Conservation (phyloP, 345 rosid genomes). For the Eucalyptus shirleyi region DNA sequence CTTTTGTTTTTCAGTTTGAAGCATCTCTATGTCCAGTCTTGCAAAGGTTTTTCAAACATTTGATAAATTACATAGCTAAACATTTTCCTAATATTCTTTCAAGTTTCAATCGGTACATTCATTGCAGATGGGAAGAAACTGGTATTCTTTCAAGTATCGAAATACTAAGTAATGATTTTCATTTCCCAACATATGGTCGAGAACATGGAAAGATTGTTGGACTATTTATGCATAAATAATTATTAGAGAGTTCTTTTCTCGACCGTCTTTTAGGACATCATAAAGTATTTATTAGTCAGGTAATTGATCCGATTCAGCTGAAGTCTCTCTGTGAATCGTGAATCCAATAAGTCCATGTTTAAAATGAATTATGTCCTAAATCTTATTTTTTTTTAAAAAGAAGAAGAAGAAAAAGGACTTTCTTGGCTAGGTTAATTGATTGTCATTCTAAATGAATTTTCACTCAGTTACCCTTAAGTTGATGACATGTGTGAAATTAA, state of each 20-base stretch:
- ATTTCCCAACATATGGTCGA: not conserved
- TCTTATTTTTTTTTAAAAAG: not conserved
- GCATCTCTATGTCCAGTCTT: not conserved
- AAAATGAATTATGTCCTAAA: not conserved
- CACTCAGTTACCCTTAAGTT: not conserved
- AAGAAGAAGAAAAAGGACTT: not conserved
- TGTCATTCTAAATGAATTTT: not conserved
- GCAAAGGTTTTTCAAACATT: not conserved
- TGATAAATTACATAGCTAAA: not conserved
- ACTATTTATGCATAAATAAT: not conserved
- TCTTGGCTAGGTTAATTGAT: not conserved
- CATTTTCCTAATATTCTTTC: not conserved
- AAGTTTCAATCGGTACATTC: not conserved
- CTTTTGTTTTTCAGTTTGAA: not conserved
- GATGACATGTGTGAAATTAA: not conserved
- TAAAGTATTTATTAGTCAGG: not conserved
- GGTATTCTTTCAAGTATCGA: constrained; percentile 28
- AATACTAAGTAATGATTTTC: not conserved
- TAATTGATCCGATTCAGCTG: not conserved
- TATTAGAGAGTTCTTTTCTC: not conserved
- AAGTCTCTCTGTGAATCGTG: not conserved
- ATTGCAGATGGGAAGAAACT: constrained; percentile 47
- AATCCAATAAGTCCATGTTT: not conserved
- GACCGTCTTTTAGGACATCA: not conserved
- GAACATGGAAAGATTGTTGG: not conserved